Percentiles rank a stretch among this genome's conserved stretches.
Conservation (phyloP, 148 eudicot species). For the Persicaria maculosa region DNA sequence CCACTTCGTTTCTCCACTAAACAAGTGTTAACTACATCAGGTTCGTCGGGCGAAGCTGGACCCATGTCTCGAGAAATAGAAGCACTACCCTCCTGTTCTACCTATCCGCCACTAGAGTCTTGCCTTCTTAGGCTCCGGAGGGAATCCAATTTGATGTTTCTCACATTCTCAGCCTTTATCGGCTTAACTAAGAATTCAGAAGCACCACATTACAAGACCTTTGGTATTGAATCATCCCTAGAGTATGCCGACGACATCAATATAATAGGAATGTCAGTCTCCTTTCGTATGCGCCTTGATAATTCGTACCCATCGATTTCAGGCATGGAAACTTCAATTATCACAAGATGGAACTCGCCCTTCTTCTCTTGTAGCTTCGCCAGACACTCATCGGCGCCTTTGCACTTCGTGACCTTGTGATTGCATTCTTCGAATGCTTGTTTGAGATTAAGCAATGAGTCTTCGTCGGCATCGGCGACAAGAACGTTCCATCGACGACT, state of each 20-base stretch:
- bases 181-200: conserved; percentile 1
- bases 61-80: background rate
- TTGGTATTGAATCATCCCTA: background rate
- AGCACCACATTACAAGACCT: background rate
- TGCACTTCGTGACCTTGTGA: background rate
- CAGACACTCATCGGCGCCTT: background rate
- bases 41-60: too few species aligned
- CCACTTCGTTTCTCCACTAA: background rate
- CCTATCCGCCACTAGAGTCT: background rate
- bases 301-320: background rate
- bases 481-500: background rate
- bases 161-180: background rate
- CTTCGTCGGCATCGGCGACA: background rate
- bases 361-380: background rate
- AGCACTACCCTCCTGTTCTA: background rate
- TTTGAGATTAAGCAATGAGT: background rate
- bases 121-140: background rate
- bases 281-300: background rate
- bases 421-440: background rate
- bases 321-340: background rate
- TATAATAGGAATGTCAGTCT: background rate
- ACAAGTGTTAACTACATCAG: background rate
- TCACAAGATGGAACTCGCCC: background rate
- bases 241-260: background rate
- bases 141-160: background rate